phyloP scores from a whole-genome alignment of 2,329 filamentous ascomycete genomes.

The Chaetomium strumarium region DNA sequence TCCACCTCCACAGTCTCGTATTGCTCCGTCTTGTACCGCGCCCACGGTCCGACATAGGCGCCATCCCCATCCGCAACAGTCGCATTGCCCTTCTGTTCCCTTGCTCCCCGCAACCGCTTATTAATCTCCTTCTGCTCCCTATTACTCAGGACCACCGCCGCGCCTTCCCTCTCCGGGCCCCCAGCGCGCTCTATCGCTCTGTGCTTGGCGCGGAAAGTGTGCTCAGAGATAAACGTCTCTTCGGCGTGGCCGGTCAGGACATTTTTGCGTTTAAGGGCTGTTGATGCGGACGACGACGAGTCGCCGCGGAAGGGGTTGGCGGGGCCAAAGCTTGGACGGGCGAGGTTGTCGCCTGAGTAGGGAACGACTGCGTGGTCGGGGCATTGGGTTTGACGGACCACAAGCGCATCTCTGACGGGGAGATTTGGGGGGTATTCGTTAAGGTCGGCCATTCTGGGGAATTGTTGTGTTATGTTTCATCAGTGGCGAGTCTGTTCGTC shows the following conservation, averaged over 20 bases:
- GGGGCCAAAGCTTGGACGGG: conserved; percentile 60
- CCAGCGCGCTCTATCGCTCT: conserved; percentile 68
- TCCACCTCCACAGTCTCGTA: conserved; percentile 65
- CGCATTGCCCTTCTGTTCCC: conserved; percentile 80
- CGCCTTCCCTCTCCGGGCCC: conserved; percentile 41
- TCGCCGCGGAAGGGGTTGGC: conserved; percentile 65
- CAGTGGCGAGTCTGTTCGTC: too few species aligned
- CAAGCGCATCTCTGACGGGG: conserved; percentile 57
- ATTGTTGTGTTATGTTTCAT: too few species aligned
- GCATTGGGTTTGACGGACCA: conserved; percentile 49
- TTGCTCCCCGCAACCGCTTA: conserved; percentile 60
- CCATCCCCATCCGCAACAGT: conserved; percentile 79
- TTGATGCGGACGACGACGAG: neutral
- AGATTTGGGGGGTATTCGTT: conserved; percentile 61
- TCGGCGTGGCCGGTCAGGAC: conserved; percentile 79
- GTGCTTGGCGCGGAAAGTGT: conserved; percentile 83
- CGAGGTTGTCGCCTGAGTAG: conserved; percentile 68
- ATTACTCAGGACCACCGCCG: conserved; percentile 38
- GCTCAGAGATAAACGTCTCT: conserved; percentile 83
- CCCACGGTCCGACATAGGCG: conserved; percentile 94
- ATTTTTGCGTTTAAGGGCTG: conserved; percentile 67
- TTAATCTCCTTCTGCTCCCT: conserved; percentile 63
- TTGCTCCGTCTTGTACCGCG: conserved; percentile 67
- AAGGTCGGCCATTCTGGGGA: conserved; percentile 50
- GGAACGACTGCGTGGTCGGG: conserved; percentile 56